phyloP scores from a whole-genome alignment of 176 grass and related monocot species.

The Rhipidocladum racemiflorum region DNA sequence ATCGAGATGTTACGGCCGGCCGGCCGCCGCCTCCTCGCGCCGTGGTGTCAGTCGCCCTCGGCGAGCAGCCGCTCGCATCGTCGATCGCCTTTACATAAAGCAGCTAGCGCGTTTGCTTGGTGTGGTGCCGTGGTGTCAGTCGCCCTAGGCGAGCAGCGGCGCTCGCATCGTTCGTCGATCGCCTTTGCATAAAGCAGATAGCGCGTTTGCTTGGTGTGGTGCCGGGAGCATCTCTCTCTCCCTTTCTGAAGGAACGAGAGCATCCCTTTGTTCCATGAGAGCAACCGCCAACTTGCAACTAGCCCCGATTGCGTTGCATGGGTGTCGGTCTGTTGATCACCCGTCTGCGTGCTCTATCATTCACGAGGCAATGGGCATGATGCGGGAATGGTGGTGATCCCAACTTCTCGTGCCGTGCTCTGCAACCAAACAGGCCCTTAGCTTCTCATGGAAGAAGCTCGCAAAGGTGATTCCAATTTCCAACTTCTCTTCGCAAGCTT shows the following conservation, averaged over 20 bases:
- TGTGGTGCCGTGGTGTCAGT: neutral
- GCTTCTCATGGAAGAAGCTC: too few species aligned
- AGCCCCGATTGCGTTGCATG: neutral
- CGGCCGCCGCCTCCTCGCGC: neutral
- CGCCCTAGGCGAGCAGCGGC: neutral
- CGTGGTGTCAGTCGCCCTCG: neutral
- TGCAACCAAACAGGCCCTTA: too few species aligned
- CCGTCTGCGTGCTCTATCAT: too few species aligned
- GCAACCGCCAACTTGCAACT: neutral
- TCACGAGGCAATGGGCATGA: neutral
- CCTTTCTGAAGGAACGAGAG: neutral
- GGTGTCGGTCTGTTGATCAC: neutral
- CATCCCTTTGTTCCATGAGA: neutral
- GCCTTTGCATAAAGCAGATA: neutral
- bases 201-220: neutral
- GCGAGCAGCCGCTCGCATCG: neutral
- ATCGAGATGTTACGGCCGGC: neutral
- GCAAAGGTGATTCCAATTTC: too few species aligned
- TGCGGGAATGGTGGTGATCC: neutral
- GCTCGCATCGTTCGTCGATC: neutral
- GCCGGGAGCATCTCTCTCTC: neutral
- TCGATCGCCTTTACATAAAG: neutral
- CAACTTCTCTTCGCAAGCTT: too few species aligned
- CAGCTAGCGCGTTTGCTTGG: neutral
- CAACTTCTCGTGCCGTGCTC: too few species aligned